Conservation (phyloP, 225 moss, liverwort and hornwort genomes). For the Climacium dendroides region DNA sequence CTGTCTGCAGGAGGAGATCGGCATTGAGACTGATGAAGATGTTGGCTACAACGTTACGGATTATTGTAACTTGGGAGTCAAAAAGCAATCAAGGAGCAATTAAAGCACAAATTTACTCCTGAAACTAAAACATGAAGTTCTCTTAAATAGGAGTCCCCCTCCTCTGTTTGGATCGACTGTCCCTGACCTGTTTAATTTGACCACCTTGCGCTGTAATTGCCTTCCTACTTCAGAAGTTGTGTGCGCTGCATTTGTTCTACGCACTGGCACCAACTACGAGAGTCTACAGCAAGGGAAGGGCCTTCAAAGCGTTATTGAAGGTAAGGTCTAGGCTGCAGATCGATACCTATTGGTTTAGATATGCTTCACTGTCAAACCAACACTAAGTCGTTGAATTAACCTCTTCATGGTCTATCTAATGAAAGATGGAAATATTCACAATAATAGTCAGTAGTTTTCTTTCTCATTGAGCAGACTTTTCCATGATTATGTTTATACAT, state of each 20-base stretch:
- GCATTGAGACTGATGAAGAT: constrained; percentile 86
- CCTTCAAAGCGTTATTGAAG: background rate
- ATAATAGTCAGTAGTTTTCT: background rate
- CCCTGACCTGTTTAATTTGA: background rate
- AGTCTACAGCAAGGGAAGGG: background rate
- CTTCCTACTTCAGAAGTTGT: background rate
- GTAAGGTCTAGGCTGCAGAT: background rate
- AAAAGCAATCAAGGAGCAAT: constrained; percentile 13
- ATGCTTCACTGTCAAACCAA: background rate
- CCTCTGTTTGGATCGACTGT: background rate
- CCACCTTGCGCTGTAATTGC: background rate
- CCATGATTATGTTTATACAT: background rate
- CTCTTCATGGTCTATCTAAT: background rate
- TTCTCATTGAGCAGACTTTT: background rate
- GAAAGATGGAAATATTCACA: background rate
- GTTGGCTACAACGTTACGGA: constrained; percentile 48
- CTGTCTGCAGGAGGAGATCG: constrained; percentile 74
- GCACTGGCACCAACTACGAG: background rate
- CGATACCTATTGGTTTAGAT: background rate
- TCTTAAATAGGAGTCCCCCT: background rate
- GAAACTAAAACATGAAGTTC: background rate
- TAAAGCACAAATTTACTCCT: background rate
- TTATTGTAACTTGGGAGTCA: constrained; percentile 35
- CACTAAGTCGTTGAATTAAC: background rate
- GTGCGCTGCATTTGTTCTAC: background rate